Base-by-base conservation (phyloP, 1,284 basidiomycete genomes). In the Stygiomarasmius scandens region DNA sequence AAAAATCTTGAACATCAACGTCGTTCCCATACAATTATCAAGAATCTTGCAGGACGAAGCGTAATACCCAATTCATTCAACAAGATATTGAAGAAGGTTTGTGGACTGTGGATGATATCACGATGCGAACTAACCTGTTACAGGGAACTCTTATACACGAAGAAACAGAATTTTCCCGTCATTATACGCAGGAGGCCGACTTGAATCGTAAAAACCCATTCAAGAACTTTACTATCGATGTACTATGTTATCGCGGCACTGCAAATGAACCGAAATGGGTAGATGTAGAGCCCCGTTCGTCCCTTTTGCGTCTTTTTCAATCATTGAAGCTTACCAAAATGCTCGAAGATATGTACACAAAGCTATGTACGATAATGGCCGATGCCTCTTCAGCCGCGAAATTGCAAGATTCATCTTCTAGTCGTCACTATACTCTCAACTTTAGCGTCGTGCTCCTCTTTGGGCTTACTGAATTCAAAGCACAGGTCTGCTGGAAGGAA, bases 401-500 rank as follows among this genome's bases (percentile, higher is more conserved):
- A 60, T 59, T 46, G 16, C 44, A 41, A 20, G 27, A 50, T 51
- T 2, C 58, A 52, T 19, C 50, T 2, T 41, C 14, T 8, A 34
- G 32, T 14, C 51, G 52, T 36, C 78, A 77, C 55, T 79, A 74
- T 47, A 49, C 58, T 5, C 54, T 77, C 14, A 59, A 68, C 1
- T 75, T 72, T 56, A 72, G 76, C 14, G 63, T 82, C 3, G 65
- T 81, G 16, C 58, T 81, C 32, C 61, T 77, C 11, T 77, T 82
- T 48, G 80, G 79, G 3, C 59, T 78, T 46, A 78, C 80, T 0
- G 79, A 81, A 61, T 66, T 80, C 52, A 74, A 71, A 52, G 79
- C 79, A 0, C 75, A 79, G 52, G 61, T 81, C 34, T 66, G 71
- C 27, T 81, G 79, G 77, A 64, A 61, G 47, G 78, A 81, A 38